Percentiles rank a stretch among this genome's conserved stretches.
Conservation (phyloP, 2,329 filamentous ascomycete species). For the Monosporascus sp. region DNA sequence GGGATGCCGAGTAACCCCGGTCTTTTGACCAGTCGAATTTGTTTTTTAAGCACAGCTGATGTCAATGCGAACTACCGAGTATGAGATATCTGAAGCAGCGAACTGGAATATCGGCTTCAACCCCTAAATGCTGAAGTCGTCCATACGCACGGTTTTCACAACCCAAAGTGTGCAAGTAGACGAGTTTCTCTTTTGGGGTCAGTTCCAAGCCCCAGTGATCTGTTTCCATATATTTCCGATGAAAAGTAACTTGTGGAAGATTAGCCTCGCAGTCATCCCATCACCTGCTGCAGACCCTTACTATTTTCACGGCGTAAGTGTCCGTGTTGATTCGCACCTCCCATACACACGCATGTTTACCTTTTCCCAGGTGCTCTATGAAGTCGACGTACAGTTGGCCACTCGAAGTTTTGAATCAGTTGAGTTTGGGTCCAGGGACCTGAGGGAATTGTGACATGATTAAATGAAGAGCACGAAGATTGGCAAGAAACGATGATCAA, state of each 20-base stretch:
- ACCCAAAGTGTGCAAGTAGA: slow-evolving; percentile 3
- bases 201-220: background rate
- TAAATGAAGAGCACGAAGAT: background rate
- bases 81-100: slow-evolving; percentile 1
- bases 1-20: background rate
- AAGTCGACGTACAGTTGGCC: background rate
- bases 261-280: background rate
- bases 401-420: background rate
- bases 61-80: background rate
- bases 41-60: background rate
- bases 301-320: slow-evolving; percentile 6
- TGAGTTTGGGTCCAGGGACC: slow-evolving; percentile 3
- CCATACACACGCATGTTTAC: slow-evolving; percentile 5
- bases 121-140: background rate
- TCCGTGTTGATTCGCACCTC: slow-evolving; percentile 3
- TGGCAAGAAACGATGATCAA: background rate
- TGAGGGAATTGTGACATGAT: background rate
- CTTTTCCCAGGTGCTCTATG: background rate
- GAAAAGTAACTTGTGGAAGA: background rate
- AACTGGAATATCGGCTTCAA: background rate
- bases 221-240: background rate
- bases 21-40: background rate
- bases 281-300: background rate
- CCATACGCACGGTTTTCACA: slow-evolving; percentile 3
- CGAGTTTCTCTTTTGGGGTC: background rate